phyloP scores from a whole-genome alignment of 345 rosid genomes.

The Rubroshorea leprosula region DNA sequence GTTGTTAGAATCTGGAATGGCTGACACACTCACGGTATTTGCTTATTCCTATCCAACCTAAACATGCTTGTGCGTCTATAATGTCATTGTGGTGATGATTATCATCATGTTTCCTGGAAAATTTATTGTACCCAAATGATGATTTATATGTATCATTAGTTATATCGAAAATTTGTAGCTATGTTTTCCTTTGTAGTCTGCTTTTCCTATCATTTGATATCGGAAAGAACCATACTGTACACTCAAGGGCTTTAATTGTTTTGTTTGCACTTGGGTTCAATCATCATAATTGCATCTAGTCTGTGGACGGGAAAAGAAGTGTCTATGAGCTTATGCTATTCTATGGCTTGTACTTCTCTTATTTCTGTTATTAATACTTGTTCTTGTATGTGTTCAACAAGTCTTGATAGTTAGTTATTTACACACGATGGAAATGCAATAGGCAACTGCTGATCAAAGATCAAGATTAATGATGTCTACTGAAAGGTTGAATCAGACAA shows the following conservation, averaged over 20 bases:
- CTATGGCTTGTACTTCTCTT: neutral
- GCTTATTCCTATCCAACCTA: neutral
- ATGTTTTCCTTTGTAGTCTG: neutral
- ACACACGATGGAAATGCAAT: neutral
- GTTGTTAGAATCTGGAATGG: conserved; percentile 38
- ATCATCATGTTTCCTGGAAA: neutral
- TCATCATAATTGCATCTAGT: too few relatives aligned
- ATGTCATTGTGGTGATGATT: neutral
- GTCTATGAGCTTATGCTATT: neutral
- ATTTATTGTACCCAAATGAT: neutral
- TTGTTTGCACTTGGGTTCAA: too few relatives aligned
- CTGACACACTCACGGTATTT: conserved; percentile 32
- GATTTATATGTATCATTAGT: neutral
- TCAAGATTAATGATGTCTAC: conserved; percentile 53
- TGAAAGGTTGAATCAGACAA: conserved; percentile 47
- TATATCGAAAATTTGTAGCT: too few relatives aligned
- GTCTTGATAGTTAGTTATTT: too few relatives aligned
- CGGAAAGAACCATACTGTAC: too few relatives aligned
- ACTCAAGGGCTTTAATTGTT: too few relatives aligned
- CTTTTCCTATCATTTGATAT: neutral
- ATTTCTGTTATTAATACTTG: neutral
- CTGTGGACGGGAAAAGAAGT: too few relatives aligned
- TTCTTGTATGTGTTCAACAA: neutral
- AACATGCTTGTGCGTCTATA: too few relatives aligned
- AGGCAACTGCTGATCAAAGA: conserved; percentile 61